phyloP scores from a whole-genome alignment of 2,329 filamentous ascomycete genomes.

The Hypocreales sp. region DNA sequence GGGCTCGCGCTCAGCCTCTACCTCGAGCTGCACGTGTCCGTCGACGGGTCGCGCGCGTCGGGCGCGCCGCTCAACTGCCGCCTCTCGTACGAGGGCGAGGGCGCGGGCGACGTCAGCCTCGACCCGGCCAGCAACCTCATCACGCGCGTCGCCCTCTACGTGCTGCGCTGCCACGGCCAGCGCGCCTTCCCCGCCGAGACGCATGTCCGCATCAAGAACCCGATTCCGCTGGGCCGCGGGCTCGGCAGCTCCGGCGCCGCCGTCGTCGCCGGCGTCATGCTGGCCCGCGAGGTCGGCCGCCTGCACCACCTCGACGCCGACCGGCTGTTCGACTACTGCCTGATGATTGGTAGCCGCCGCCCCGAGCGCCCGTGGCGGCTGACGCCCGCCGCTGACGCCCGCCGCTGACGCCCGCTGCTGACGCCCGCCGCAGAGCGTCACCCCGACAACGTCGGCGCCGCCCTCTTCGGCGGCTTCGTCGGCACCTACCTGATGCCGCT shows the following conservation, averaged over 20 bases:
- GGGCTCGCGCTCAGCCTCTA: constrained; percentile 88
- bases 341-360: constrained; percentile 64
- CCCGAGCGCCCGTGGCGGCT: no score
- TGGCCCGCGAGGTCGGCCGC: constrained; percentile 77
- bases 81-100: constrained; percentile 79
- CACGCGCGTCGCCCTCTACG: constrained; percentile 85
- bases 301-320: constrained; percentile 60
- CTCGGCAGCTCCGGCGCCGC: constrained; percentile 92
- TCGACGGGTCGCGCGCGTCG: constrained; percentile 45
- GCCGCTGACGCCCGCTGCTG: neutral
- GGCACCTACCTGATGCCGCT: constrained; percentile 93
- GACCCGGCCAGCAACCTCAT: constrained; percentile 82
- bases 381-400: neutral
- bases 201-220: constrained; percentile 88
- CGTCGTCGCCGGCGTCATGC: constrained; percentile 85
- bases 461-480: constrained; percentile 90
- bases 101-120: constrained; percentile 61
- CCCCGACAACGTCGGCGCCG: constrained; percentile 88
- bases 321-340: constrained; percentile 82
- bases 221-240: constrained; percentile 82
- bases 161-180: constrained; percentile 81
- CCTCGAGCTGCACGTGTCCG: constrained; percentile 73
- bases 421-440: constrained; percentile 47
- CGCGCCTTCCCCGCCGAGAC: constrained; percentile 73
- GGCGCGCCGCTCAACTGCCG: constrained; percentile 64